A percentile compares a stretch with the other conserved stretches of the same genome.
Evolutionary conservation across 495 filamentous ascomycete genomes (phyloP).

Genomic region (Neurospora sp.): DNA sequence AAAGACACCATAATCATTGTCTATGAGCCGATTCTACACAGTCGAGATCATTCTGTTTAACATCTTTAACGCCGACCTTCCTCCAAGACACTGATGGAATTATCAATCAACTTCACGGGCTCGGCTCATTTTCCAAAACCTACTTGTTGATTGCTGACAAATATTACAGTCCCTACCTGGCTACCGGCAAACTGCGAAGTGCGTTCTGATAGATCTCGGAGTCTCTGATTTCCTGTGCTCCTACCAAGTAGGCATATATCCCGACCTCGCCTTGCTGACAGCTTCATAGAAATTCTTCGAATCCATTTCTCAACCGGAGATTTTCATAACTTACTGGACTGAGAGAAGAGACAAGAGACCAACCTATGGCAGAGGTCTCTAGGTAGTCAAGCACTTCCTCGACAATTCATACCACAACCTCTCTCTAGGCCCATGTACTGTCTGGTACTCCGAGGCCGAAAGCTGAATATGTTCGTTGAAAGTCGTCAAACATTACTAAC

Average conservation of each 20-base stretch:
- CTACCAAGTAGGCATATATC: neutral
- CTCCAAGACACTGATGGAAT: neutral
- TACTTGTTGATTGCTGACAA: neutral
- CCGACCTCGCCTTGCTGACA: neutral
- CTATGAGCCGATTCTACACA: neutral
- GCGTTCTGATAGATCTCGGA: neutral
- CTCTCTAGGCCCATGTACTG: neutral
- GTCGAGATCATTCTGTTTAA: neutral
- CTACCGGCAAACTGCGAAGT: neutral
- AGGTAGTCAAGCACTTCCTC: neutral
- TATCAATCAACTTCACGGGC: neutral
- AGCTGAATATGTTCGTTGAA: neutral
- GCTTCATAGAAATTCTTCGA: neutral
- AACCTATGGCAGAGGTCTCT: neutral
- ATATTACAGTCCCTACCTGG: neutral
- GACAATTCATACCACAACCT: neutral
- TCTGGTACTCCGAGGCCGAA: too few relatives aligned
- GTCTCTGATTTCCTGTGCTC: neutral
- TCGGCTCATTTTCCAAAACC: neutral
- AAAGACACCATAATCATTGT: neutral
- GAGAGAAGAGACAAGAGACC: neutral
- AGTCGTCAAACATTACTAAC: too few relatives aligned
- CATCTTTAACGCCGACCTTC: neutral
- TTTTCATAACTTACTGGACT: neutral
- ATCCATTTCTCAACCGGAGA: neutral